These are phyloP conservation scores for Aspergillus arachidicola DNA, from an alignment of 2,329 filamentous ascomycete species.

Conservation along the genomic window DNA sequence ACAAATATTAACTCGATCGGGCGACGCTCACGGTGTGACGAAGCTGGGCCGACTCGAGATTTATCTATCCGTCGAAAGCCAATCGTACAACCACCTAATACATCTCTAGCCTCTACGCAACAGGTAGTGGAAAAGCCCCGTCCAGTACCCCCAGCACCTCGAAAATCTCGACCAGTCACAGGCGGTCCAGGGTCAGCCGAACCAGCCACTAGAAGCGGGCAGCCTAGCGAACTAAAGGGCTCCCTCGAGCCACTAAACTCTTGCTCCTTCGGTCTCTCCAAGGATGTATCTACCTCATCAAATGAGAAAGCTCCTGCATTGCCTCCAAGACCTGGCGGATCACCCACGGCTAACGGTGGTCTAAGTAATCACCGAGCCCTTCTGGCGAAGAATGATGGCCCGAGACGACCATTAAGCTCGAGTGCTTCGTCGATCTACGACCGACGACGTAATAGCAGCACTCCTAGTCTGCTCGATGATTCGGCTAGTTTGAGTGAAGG, in stretches of 20 bases:
- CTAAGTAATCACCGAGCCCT: constrained; percentile 11
- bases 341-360: constrained; percentile 6
- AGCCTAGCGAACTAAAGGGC: not conserved
- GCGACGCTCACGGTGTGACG: constrained; percentile 6
- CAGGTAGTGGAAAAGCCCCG: constrained; percentile 17
- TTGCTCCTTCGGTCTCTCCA: constrained; percentile 19
- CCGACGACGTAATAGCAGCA: constrained; percentile 27
- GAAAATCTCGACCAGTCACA: constrained; percentile 11
- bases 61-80: constrained; percentile 16
- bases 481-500: constrained; percentile 35
- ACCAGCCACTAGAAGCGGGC: not conserved
- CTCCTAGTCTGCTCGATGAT: constrained; percentile 25
- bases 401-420: constrained; percentile 26
- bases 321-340: constrained; percentile 26
- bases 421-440: constrained; percentile 31
- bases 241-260: constrained; percentile 13
- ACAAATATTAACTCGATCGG: constrained; percentile 8
- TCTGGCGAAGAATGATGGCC: constrained; percentile 13
- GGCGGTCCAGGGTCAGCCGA: not conserved
- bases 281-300: constrained; percentile 14
- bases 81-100: constrained; percentile 3
- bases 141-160: constrained; percentile 20
- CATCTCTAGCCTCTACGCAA: constrained; percentile 6
- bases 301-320: constrained; percentile 27
- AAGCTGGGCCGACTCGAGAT: constrained; percentile 4